phyloP scores from a whole-genome alignment of 371 early-diverging fungal genomes.

The Funneliformis caledonium region DNA sequence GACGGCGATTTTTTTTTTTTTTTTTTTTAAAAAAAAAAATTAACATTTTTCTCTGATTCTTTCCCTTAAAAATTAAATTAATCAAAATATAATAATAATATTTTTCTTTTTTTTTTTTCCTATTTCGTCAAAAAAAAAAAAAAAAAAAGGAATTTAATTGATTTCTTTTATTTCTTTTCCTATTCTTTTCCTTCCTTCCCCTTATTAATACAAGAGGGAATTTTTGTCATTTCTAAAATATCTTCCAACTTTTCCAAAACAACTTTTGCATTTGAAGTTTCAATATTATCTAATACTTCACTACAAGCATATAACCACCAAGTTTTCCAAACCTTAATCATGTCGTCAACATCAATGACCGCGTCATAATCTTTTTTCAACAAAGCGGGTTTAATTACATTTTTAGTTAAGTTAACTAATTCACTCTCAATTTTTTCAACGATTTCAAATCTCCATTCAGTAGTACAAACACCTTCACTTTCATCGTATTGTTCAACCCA shows the following conservation, averaged over 20 bases:
- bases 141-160: too few relatives aligned
- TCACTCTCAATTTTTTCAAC: background rate
- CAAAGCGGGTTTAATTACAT: background rate
- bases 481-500: slow-evolving; percentile 15
- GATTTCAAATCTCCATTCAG: slow-evolving; percentile 9
- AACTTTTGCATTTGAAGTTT: background rate
- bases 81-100: too few relatives aligned
- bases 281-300: background rate
- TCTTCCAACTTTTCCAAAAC: slow-evolving; percentile 3
- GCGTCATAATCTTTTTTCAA: background rate
- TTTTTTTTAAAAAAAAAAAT: too few relatives aligned
- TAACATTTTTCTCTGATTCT: too few relatives aligned
- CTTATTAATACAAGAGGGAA: background rate
- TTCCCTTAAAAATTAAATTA: too few relatives aligned
- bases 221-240: background rate
- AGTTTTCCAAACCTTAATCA: slow-evolving; percentile 8
- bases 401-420: background rate
- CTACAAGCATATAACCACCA: slow-evolving; percentile 12
- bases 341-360: background rate
- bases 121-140: too few relatives aligned
- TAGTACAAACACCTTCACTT: slow-evolving; percentile 3
- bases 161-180: too few relatives aligned
- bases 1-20: too few relatives aligned
- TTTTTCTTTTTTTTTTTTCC: too few relatives aligned
- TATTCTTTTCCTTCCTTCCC: background rate